Evolutionary conservation across 345 rosid species (phyloP).

Genomic region (Brassica incana): DNA sequence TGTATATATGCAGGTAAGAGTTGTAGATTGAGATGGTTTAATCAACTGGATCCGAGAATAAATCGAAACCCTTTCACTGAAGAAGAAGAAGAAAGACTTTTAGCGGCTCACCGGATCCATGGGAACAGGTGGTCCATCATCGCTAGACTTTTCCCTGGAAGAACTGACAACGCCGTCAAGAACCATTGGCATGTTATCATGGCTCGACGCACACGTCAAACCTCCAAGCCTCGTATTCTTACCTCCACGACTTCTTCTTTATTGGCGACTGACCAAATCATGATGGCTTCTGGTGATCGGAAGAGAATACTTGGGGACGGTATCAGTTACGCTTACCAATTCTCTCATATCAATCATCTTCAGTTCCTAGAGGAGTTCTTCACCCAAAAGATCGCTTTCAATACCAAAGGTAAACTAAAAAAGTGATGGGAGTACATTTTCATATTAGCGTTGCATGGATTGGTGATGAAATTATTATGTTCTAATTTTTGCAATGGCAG

Average conservation of each 20-base stretch:
- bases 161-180: slow-evolving; percentile 96
- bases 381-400: slow-evolving; percentile 19
- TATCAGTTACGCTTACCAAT: slow-evolving; percentile 14
- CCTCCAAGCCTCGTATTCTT: slow-evolving; percentile 28
- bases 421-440: background rate
- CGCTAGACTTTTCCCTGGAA: slow-evolving; percentile 79
- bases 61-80: slow-evolving; percentile 85
- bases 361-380: slow-evolving; percentile 34
- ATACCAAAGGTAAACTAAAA: slow-evolving; percentile 32
- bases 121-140: slow-evolving; percentile 94
- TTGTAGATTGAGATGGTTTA: slow-evolving; percentile 96
- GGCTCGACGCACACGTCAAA: slow-evolving; percentile 64
- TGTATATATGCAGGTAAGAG: slow-evolving; percentile 64
- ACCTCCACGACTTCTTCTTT: slow-evolving; percentile 19
- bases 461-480: background rate
- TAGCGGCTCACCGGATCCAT: slow-evolving; percentile 78
- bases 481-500: background rate
- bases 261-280: slow-evolving; percentile 7
- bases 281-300: slow-evolving; percentile 26
- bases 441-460: background rate
- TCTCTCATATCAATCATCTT: slow-evolving; percentile 37
- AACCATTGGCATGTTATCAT: slow-evolving; percentile 97
- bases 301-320: slow-evolving; percentile 11
- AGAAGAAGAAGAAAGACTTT: slow-evolving; percentile 85
- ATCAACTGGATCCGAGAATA: slow-evolving; percentile 89